Evolutionary conservation across 2,329 filamentous ascomycete genomes (phyloP).

Genomic region (Calonectria pteridis): DNA sequence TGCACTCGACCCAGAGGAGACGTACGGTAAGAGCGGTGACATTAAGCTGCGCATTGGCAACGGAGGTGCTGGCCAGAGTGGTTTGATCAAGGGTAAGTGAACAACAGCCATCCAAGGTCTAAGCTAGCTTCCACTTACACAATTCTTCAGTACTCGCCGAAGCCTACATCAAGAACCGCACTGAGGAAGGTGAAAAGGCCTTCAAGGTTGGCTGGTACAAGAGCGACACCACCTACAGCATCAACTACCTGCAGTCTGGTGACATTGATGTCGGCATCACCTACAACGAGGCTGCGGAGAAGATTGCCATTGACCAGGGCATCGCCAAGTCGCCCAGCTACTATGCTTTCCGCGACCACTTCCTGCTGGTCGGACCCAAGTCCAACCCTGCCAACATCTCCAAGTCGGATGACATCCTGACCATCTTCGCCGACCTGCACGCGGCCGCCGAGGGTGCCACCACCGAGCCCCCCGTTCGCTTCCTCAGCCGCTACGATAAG

Average conservation of each 20-base stretch:
- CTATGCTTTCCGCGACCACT: conserved; percentile 62
- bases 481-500: conserved; percentile 60
- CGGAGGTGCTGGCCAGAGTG: conserved; percentile 54
- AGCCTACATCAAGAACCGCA: conserved; percentile 42
- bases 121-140: background rate
- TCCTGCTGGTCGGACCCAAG: conserved; percentile 55
- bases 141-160: conserved; percentile 40
- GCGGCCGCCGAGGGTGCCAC: conserved; percentile 48
- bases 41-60: conserved; percentile 49
- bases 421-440: conserved; percentile 52
- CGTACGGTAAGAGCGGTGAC: conserved; percentile 33
- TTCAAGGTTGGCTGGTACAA: conserved; percentile 60
- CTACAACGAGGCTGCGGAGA: conserved; percentile 56
- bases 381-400: conserved; percentile 49
- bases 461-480: conserved; percentile 52
- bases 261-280: conserved; percentile 60
- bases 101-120: accelerated
- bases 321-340: conserved; percentile 47
- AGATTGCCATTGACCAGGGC: conserved; percentile 56
- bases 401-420: conserved; percentile 44
- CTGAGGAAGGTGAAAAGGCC: conserved; percentile 34
- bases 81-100: conserved; percentile 51
- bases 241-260: conserved; percentile 55
- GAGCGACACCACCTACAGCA: conserved; percentile 59
- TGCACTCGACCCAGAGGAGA: conserved; percentile 27